A percentile compares a stretch with the other conserved stretches of the same genome.
phyloP scores from a whole-genome alignment of 805 yeast genomes.

The Kazachstania viticola region DNA sequence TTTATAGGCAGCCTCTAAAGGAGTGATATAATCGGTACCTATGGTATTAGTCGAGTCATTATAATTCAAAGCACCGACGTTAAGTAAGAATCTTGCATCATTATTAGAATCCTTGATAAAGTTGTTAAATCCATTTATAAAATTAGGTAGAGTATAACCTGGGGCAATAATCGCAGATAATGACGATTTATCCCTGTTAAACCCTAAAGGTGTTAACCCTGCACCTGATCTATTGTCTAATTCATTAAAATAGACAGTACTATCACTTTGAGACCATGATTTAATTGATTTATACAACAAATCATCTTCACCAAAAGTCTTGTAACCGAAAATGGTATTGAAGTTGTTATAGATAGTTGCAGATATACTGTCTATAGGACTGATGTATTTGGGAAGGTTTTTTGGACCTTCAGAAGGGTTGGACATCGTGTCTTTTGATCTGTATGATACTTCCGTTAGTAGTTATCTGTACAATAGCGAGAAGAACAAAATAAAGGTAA shows the following conservation, averaged over 20 bases:
- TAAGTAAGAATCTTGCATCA: slow-evolving; percentile 50
- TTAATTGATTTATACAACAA: slow-evolving; percentile 47
- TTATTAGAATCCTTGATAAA: slow-evolving; percentile 21
- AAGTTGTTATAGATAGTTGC: slow-evolving; percentile 42
- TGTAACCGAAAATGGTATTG: slow-evolving; percentile 55
- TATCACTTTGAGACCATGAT: slow-evolving; percentile 39
- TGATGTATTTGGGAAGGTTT: slow-evolving; percentile 37
- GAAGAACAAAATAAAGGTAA: too few relatives aligned
- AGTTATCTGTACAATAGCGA: too few relatives aligned
- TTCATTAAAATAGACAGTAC: slow-evolving; percentile 19
- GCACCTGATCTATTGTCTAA: slow-evolving; percentile 78
- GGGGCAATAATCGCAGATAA: slow-evolving; percentile 42
- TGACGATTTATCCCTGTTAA: slow-evolving; percentile 14
- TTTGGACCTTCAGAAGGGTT: slow-evolving; percentile 45
- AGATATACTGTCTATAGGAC: slow-evolving; percentile 40
- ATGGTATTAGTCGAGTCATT: slow-evolving; percentile 41
- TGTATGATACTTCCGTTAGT: slow-evolving; percentile 56
- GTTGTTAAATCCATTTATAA: slow-evolving; percentile 51
- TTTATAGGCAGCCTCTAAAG: slow-evolving; percentile 49
- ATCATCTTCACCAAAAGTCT: slow-evolving; percentile 50
- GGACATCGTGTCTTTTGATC: background rate
- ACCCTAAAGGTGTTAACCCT: slow-evolving; percentile 68
- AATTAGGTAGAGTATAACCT: slow-evolving; percentile 53
- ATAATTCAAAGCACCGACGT: slow-evolving; percentile 68
- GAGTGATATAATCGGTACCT: slow-evolving; percentile 51